Base-by-base conservation (phyloP, 2,329 filamentous ascomycete species). In the Colletotrichum lentis region DNA sequence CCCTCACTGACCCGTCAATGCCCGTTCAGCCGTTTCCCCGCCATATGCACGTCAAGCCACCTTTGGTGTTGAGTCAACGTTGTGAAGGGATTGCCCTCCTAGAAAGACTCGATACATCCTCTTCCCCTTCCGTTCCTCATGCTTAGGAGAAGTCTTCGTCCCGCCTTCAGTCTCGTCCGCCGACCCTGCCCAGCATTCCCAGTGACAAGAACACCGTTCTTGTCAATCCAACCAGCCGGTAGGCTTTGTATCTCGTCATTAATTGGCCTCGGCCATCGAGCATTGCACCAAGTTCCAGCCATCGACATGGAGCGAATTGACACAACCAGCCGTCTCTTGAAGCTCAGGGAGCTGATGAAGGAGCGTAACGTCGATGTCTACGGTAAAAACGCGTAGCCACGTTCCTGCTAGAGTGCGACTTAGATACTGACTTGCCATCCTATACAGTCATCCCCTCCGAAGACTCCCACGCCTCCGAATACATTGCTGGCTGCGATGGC, bases 391-490 rank as follows among this genome's bases (percentile, higher is more conserved):
- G 53, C 35, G 44, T 41, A n/a, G 16, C 18, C 11, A 44, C n/a
- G 18, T 24, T 47, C 20, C 14, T 20, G 46, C 46, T 20, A 6
- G 31, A 69, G 68, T 63, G 46, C 50, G 58, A 69, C 72, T 65
- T 72, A 43, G 71, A 72, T 71, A 74, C 81, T 85, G 73, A 83
- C 73, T 70, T 73, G 73, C 63, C 53, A 24, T 61, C 56, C 46
- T 41, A 62, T 77, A 62, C 77, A 98, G 95, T 99, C 76, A 88
- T 98, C 7, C 96, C 96, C 0, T 97, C 95, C 41, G 96, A 98
- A 86, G 96, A 99, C 78, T 95, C 93, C 77, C 96, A 99, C 78
- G 93, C 95, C 73, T 98, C 95, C 73, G 96, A 99, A 82, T 99
- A 99, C 80, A 97, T 97, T 78, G 96, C 96, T 58, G 90, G 91